A percentile compares a stretch with the other conserved stretches of the same genome.
phyloP scores from a whole-genome alignment of 257 asterid species.

The Apocynum venetum region DNA sequence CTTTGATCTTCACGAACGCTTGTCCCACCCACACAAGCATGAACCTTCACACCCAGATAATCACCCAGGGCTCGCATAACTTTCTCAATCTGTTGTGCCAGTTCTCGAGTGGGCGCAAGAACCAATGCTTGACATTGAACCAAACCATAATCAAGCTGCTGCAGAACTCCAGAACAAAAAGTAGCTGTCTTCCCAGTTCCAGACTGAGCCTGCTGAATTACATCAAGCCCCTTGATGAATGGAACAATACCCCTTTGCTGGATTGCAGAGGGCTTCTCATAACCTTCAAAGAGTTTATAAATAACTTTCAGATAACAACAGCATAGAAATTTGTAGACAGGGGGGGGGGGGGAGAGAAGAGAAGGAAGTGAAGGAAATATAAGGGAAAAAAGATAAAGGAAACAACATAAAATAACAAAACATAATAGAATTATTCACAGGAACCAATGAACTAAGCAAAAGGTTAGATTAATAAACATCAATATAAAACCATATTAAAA shows the following conservation, averaged over 20 bases:
- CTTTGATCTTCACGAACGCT: constrained; percentile 86
- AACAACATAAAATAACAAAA: not conserved
- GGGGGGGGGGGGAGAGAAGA: no score
- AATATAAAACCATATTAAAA: not conserved
- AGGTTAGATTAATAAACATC: not conserved
- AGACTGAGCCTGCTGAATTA: constrained; percentile 85
- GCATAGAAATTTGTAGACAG: no score
- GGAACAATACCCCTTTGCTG: constrained; percentile 92
- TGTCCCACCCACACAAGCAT: constrained; percentile 88
- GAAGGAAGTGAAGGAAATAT: no score
- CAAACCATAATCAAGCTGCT: constrained; percentile 67
- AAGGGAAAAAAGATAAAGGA: not conserved
- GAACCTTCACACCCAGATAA: constrained; percentile 84
- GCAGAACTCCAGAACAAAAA: constrained; percentile 78
- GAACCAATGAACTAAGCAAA: not conserved
- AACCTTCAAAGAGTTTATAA: constrained; percentile 39
- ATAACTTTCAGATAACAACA: not conserved
- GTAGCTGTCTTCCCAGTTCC: constrained; percentile 89
- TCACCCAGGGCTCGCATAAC: constrained; percentile 91
- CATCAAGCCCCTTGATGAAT: constrained; percentile 76
- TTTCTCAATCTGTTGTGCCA: constrained; percentile 80
- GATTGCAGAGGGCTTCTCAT: constrained; percentile 90
- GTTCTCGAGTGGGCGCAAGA: constrained; percentile 78
- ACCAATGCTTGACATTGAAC: constrained; percentile 73
- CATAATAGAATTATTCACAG: not conserved